Evolutionary conservation across 495 filamentous ascomycete genomes (phyloP), one percentile per base, ranked within the genome.

Genomic region (Filosporella fistucella): DNA sequence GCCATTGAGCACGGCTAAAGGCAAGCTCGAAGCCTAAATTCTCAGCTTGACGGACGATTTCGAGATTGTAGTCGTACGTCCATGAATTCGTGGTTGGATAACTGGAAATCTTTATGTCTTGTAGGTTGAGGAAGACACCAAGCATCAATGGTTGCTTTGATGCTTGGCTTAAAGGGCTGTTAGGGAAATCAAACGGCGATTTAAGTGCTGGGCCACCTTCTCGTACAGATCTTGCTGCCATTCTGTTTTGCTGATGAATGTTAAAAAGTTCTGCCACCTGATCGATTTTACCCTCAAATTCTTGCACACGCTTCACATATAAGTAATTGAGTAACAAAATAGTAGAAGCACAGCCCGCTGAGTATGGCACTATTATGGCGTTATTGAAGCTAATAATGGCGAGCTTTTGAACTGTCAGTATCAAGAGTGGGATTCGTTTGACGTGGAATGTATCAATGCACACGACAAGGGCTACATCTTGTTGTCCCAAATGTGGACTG

Each of bases 1-100:
- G 23, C 21, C 11, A 42, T 42, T 42, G 38, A 9, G 38, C 26
- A 23, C 23, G 38, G 21, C 38, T 42, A 13, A 42, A 23, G 38
- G 16, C 38, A 23, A 42, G 16, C 37, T 40, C 32, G 12, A 35
- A 35, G 4, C 32, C 32, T n/a, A 5, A n/a, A 5, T 13, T 17
- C 12, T 35, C 32, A 17, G 32, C 32, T 35, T 35, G 32, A n/a
- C 32, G 32, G 18, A 35, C 32, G 12, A 35, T 13, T 13, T 4
- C 4, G 12, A 35, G 32, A n/a, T 35, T 35, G 12, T 35, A 35
- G 32, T 35, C 32, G 12, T 14, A 35, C 4, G 32, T 35, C 32
- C 32, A 35, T 4, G 4, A 5, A 17, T 35, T 35, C 4, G 4
- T 35, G 12, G 32, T 35, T 4, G 32, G 32, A n/a, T 35, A 35